Conservation (phyloP, 169 alveolate species). For the Eimeria necatrix region DNA sequence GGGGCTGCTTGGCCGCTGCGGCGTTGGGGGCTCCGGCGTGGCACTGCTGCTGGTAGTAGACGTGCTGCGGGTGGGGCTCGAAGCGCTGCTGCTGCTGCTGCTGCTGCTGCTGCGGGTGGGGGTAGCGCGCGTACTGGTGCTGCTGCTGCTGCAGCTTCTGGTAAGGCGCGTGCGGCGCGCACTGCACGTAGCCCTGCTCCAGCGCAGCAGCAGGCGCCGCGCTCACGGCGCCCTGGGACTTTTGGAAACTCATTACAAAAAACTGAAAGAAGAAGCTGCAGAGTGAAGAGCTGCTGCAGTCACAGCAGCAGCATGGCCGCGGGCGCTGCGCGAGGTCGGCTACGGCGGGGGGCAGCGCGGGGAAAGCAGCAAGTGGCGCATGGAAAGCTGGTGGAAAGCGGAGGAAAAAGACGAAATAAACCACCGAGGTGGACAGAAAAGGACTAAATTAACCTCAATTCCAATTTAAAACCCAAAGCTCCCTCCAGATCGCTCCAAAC, state of each 20-base stretch:
- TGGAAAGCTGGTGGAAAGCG: conserved; percentile 43
- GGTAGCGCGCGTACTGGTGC: conserved; percentile 67
- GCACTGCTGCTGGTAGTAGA: conserved; percentile 71
- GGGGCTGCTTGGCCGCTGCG: background rate
- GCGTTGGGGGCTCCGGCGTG: conserved; percentile 44
- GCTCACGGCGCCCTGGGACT: conserved; percentile 76
- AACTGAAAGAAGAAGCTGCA: conserved; percentile 4
- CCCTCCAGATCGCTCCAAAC: background rate
- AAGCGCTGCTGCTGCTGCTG: conserved; percentile 60
- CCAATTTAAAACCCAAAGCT: background rate
- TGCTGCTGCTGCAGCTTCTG: conserved; percentile 72
- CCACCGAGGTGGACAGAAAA: conserved; percentile 1
- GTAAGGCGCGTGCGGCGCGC: conserved; percentile 56
- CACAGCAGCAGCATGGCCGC: conserved; percentile 73
- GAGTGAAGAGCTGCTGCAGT: conserved; percentile 38
- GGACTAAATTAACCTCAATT: background rate
- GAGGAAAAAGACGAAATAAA: conserved; percentile 13
- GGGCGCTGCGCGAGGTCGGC: conserved; percentile 9
- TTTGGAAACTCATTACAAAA: conserved; percentile 70
- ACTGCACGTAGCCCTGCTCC: conserved; percentile 61
- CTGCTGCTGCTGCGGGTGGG: background rate
- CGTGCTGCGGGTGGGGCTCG: conserved; percentile 58
- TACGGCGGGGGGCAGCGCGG: background rate
- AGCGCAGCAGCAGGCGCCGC: conserved; percentile 72
- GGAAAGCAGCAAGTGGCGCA: background rate